Percentiles rank a stretch among this genome's conserved stretches.
phyloP scores from a whole-genome alignment of 2,329 filamentous ascomycete genomes.

The Ophidiomyces ophidiicola region DNA sequence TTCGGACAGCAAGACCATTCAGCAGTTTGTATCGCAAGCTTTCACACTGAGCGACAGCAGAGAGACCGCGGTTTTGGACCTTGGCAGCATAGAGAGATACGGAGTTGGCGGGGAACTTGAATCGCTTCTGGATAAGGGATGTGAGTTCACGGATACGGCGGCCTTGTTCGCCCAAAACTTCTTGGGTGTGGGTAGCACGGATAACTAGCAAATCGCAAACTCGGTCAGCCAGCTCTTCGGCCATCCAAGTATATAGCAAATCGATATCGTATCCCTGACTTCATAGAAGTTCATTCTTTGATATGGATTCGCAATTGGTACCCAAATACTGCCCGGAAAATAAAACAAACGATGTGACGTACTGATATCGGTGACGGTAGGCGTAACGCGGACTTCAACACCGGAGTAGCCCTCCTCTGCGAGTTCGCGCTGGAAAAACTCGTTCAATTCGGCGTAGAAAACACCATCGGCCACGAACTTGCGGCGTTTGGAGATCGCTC shows the following conservation, averaged over 20 bases:
- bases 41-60: slow-evolving; percentile 99
- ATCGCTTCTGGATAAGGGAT: slow-evolving; percentile 99
- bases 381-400: slow-evolving; percentile 98
- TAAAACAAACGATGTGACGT: slow-evolving; percentile 30
- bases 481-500: slow-evolving; percentile 42
- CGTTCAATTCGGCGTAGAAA: slow-evolving; percentile 99
- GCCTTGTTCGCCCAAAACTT: slow-evolving; percentile 99
- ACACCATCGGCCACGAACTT: slow-evolving; percentile 95
- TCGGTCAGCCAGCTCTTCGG: slow-evolving; percentile 4
- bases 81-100: slow-evolving; percentile 99
- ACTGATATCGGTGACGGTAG: slow-evolving; percentile 98
- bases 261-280: slow-evolving; percentile 8
- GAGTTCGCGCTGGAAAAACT: slow-evolving; percentile 99
- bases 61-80: slow-evolving; percentile 99
- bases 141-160: slow-evolving; percentile 99
- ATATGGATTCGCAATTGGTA: slow-evolving; percentile 11
- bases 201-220: slow-evolving; percentile 48
- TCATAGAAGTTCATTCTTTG: slow-evolving; percentile 5
- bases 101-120: slow-evolving; percentile 99
- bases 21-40: slow-evolving; percentile 99
- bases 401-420: slow-evolving; percentile 99
- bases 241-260: not conserved
- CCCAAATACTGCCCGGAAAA: slow-evolving; percentile 14
- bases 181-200: slow-evolving; percentile 99
- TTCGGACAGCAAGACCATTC: slow-evolving; percentile 95